A percentile compares a stretch with the other conserved stretches of the same genome.
These are phyloP conservation scores for Aspergillus awamori DNA, from an alignment of 2,329 filamentous ascomycete genomes.

Conservation along the genomic window DNA sequence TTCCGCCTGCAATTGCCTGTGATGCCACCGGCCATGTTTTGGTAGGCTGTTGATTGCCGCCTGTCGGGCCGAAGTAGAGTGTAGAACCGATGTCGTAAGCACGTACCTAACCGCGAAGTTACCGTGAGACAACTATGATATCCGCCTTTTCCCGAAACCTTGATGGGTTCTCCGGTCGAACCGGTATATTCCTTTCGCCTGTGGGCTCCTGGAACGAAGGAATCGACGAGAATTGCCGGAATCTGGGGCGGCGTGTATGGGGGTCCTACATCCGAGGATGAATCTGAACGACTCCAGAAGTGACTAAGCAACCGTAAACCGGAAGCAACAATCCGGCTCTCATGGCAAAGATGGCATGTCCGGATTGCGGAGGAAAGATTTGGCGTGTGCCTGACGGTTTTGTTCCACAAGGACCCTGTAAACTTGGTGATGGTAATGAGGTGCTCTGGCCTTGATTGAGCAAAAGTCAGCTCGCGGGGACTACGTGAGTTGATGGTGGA, in stretches of 20 bases:
- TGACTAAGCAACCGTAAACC: background rate
- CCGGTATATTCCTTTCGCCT: constrained; percentile 19
- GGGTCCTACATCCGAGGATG: background rate
- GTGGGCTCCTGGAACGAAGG: constrained; percentile 6
- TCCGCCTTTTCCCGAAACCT: constrained; percentile 40
- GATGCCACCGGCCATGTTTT: background rate
- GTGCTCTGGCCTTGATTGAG: background rate
- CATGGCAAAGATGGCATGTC: background rate
- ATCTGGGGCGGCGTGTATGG: background rate
- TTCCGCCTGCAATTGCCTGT: constrained; percentile 9
- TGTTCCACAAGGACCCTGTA: background rate
- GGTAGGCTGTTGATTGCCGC: constrained; percentile 19
- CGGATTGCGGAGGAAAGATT: background rate
- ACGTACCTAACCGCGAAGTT: constrained; percentile 15
- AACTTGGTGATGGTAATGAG: background rate
- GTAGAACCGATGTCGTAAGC: constrained; percentile 13
- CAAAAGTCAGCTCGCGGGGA: background rate
- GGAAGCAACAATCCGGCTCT: background rate
- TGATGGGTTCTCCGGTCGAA: constrained; percentile 15
- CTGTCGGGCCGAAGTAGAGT: constrained; percentile 30
- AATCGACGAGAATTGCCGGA: constrained; percentile 30
- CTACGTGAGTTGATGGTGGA: background rate
- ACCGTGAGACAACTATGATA: constrained; percentile 22
- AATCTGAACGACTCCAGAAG: background rate
- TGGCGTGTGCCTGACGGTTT: background rate